These are phyloP conservation scores for Termitomyces sp. DNA, from an alignment of 768 basidiomycete genomes.

Conservation along the genomic window DNA sequence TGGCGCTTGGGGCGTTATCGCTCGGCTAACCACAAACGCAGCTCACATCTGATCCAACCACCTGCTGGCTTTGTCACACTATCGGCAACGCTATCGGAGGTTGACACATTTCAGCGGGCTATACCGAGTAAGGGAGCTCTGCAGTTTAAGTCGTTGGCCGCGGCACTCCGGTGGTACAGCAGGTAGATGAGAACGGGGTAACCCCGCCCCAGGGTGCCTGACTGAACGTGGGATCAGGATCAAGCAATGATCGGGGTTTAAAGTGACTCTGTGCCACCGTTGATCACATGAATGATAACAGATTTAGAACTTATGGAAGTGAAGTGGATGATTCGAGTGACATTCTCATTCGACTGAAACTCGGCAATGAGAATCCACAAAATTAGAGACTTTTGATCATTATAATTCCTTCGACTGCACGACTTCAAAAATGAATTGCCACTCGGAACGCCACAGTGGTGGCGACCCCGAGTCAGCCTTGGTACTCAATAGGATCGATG, in stretches of 20 bases:
- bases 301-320: too few species aligned
- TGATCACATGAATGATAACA: too few species aligned
- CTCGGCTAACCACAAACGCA: neutral
- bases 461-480: too few species aligned
- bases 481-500: neutral
- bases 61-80: neutral
- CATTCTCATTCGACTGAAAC: neutral
- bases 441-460: neutral
- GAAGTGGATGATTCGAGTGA: neutral
- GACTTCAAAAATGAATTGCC: neutral
- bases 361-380: neutral
- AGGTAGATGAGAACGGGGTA: too few species aligned
- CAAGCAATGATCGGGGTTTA: neutral
- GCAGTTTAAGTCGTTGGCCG: neutral
- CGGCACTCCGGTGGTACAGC: neutral
- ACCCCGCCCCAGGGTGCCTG: neutral
- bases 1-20: neutral
- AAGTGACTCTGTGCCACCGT: neutral
- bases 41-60: neutral
- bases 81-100: too few species aligned
- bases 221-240: neutral
- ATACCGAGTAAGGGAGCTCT: neutral
- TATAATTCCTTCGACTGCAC: neutral
- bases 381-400: neutral
- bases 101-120: neutral